Evolutionary conservation across 2,329 filamentous ascomycete genomes (phyloP).

Genomic region (Tolypocladium ophioglossoides): DNA sequence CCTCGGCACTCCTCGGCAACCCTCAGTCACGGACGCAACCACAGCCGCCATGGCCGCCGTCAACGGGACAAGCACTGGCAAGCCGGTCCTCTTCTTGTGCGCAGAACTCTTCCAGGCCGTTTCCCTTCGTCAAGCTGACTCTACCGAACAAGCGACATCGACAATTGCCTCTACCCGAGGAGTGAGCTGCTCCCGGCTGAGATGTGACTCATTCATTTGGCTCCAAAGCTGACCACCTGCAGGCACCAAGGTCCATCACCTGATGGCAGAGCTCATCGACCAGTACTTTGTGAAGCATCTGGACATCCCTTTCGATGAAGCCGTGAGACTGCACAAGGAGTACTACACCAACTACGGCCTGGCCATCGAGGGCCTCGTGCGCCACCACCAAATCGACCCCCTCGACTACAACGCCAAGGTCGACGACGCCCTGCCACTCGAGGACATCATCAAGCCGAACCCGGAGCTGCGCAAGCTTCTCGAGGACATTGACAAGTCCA

Average conservation of each 20-base stretch:
- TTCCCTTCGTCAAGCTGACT: neutral
- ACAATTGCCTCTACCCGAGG: conserved; percentile 92
- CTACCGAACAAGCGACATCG: conserved; percentile 70
- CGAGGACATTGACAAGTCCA: conserved; percentile 69
- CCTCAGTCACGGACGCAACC: neutral
- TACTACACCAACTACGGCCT: conserved; percentile 96
- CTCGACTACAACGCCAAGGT: conserved; percentile 91
- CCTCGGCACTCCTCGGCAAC: too few relatives aligned
- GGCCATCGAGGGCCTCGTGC: conserved; percentile 90
- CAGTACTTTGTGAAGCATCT: conserved; percentile 58
- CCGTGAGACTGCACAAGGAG: conserved; percentile 73
- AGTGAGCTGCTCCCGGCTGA: conserved; percentile 38
- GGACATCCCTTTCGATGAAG: conserved; percentile 62
- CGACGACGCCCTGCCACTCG: conserved; percentile 85
- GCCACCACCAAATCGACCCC: conserved; percentile 90
- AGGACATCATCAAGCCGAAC: conserved; percentile 72
- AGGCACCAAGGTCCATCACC: conserved; percentile 73
- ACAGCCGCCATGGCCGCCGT: conserved; percentile 18
- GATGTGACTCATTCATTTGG: neutral
- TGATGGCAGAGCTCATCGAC: conserved; percentile 78
- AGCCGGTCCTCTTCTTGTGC: conserved; percentile 34
- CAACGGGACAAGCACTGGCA: conserved; percentile 21
- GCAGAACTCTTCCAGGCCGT: conserved; percentile 3
- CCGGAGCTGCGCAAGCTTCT: conserved; percentile 65
- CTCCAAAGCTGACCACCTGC: conserved; percentile 1